A percentile compares a stretch with the other conserved stretches of the same genome.
These are phyloP conservation scores for Andrographis paniculata DNA, from an alignment of 305 asterid genomes.

Conservation along the genomic window DNA sequence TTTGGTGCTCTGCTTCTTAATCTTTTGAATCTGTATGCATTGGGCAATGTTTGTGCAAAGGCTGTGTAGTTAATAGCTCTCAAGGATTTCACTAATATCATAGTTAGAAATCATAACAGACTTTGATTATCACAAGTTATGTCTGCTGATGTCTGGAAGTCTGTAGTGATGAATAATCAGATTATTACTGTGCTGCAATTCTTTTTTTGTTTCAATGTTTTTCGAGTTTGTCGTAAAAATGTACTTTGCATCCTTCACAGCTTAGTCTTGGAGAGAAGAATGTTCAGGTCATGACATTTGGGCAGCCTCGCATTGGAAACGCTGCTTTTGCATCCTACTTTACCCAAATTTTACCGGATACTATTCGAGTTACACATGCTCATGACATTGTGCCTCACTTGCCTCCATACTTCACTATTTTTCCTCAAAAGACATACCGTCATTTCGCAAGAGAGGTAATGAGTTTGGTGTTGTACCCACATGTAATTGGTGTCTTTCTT, in stretches of 20 bases:
- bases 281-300: constrained; percentile 87
- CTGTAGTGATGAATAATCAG: no score
- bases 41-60: constrained; percentile 4
- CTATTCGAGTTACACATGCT: constrained; percentile 72
- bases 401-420: constrained; percentile 68
- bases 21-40: not conserved
- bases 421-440: constrained; percentile 73
- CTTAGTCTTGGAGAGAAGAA: constrained; percentile 48
- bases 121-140: no score
- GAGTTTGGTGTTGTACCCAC: not conserved
- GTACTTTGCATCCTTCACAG: constrained; percentile 31
- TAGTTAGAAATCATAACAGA: no score
- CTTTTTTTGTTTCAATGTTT: constrained; percentile 1
- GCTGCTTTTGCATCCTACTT: constrained; percentile 77
- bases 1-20: constrained; percentile 9
- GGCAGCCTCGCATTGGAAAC: constrained; percentile 97
- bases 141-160: no score
- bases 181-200: no score
- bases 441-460: constrained; percentile 96
- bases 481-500: not conserved
- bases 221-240: constrained; percentile 9
- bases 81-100: no score
- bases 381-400: constrained; percentile 98
- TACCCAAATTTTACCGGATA: constrained; percentile 53
- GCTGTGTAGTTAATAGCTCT: not conserved